These are phyloP conservation scores for Lenzites betulinus DNA, from an alignment of 768 basidiomycete genomes.

Conservation along the genomic window DNA sequence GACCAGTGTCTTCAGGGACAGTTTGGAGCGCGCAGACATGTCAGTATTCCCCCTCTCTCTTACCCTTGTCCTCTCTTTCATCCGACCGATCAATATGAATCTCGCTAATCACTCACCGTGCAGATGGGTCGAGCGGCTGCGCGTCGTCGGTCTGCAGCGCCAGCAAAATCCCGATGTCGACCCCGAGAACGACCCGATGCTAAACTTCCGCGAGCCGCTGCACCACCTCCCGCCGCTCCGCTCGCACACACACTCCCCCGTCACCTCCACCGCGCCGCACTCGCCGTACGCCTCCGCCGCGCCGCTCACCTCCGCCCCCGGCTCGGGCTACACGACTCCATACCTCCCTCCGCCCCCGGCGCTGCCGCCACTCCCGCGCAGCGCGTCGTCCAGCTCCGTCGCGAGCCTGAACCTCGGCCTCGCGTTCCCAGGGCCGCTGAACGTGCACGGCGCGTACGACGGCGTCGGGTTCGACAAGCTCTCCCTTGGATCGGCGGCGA, in stretches of 20 bases:
- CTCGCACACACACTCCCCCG: conserved; percentile 11
- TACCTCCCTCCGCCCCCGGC: not conserved
- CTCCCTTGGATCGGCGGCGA: conserved; percentile 20
- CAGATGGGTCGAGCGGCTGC: conserved; percentile 84
- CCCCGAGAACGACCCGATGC: conserved; percentile 15
- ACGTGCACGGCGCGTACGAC: conserved; percentile 13
- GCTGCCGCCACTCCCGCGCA: conserved; percentile 10
- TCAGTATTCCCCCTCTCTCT: conserved; percentile 41
- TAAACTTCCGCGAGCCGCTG: conserved; percentile 16
- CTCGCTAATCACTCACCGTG: conserved; percentile 4
- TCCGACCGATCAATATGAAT: too few relatives aligned
- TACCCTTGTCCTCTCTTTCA: conserved; percentile 4
- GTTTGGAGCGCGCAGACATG: conserved; percentile 85
- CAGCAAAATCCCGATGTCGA: conserved; percentile 30
- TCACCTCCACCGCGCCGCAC: conserved; percentile 5
- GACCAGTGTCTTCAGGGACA: conserved; percentile 85
- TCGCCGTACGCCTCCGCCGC: conserved; percentile 15
- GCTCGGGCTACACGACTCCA: conserved; percentile 23
- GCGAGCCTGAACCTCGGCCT: conserved; percentile 10
- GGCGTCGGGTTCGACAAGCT: conserved; percentile 27
- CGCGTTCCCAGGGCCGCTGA: conserved; percentile 21
- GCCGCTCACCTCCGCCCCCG: conserved; percentile 7
- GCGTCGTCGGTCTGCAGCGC: conserved; percentile 75
- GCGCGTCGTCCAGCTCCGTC: conserved; percentile 13
- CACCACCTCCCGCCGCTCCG: conserved; percentile 13